phyloP scores from a whole-genome alignment of 1,139 yeast genomes.

The Suhomyces atakaporum region DNA sequence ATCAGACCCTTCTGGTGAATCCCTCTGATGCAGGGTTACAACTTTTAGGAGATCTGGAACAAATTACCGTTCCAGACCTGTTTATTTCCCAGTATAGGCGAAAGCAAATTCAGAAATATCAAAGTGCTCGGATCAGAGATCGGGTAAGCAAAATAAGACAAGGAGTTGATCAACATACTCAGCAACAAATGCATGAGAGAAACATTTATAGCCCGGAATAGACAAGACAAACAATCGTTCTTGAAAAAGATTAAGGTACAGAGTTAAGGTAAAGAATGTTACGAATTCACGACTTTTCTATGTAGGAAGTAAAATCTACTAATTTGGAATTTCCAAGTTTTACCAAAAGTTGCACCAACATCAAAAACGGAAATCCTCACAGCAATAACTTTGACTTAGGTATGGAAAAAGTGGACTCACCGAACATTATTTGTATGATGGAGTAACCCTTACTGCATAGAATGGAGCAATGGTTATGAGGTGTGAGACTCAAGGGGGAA shows the following conservation, averaged over 20 bases:
- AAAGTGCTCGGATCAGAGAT: slow-evolving; percentile 15
- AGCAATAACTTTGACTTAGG: background rate
- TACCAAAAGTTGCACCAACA: background rate
- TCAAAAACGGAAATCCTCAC: background rate
- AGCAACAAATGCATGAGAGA: slow-evolving; percentile 22
- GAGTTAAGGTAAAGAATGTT: too few relatives aligned
- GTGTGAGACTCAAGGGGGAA: background rate
- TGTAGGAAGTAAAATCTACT: too few relatives aligned
- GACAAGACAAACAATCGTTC: background rate
- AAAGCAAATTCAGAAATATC: slow-evolving; percentile 13
- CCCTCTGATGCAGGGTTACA: background rate
- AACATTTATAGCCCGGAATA: slow-evolving; percentile 8
- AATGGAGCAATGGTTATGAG: slow-evolving; percentile 6
- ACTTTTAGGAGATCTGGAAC: background rate
- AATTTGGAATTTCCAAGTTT: background rate
- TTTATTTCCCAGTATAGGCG: slow-evolving; percentile 3
- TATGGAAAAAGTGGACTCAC: too few relatives aligned
- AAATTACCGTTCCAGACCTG: slow-evolving; percentile 2
- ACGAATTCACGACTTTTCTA: background rate
- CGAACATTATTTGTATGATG: too few relatives aligned
- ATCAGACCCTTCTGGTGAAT: slow-evolving; percentile 1
- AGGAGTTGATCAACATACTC: slow-evolving; percentile 22
- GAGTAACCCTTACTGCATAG: background rate
- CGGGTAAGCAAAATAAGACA: slow-evolving; percentile 17
- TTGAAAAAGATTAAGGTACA: background rate